Base-by-base conservation (phyloP, 371 early-diverging fungal species). In the Nematocida sp. region DNA sequence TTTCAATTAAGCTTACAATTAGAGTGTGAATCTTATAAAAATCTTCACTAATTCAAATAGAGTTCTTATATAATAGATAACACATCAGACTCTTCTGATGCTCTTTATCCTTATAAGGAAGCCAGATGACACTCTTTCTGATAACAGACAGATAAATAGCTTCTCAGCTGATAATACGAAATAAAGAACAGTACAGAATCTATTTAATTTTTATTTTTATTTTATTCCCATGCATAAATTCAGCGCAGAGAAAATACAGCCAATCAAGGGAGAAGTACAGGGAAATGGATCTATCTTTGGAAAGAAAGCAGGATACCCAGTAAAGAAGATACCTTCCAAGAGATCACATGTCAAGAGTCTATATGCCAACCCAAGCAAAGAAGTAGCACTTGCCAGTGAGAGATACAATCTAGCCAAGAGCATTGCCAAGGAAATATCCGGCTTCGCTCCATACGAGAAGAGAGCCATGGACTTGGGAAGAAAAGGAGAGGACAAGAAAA, bases 391-490 rank as follows among this genome's bases (percentile, higher is more conserved):
- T 2, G 49, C 51, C 43, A 57, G 58, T 43, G 74, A 76, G 25
- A 66, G 51, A 41, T 13, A 52, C 15, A 57, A 19, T 4, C 13
- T 82, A 23, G 84, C 84, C 11, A 80, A 49, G 29, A 52, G 51
- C 37, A 74, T 84, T 64, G 82, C 75, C 17, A 63, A 47, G 29
- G 84, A 84, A 57, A 77, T 84, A 25, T 63, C 81, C 54, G 84
- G 83, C 38, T 61, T 75, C 21, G 54, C 80, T 29, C 84, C 84
- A 29, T 83, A 83, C 74, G 84, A 84, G 54, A 79, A 78, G 76
- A 81, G 79, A 52, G 83, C 79, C 31, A 65, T 81, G 45, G 82
- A 81, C 21, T 64, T 80, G 15, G 65, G 80, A 40, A 83, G 74
- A 63, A 61, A 54, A 34, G 81, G 81, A 52, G 65, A 81, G 45